Evolutionary conservation across 2,329 filamentous ascomycete species (phyloP), one percentile per base, ranked within the genome.

Genomic region (Aureobasidium subglaciale): DNA sequence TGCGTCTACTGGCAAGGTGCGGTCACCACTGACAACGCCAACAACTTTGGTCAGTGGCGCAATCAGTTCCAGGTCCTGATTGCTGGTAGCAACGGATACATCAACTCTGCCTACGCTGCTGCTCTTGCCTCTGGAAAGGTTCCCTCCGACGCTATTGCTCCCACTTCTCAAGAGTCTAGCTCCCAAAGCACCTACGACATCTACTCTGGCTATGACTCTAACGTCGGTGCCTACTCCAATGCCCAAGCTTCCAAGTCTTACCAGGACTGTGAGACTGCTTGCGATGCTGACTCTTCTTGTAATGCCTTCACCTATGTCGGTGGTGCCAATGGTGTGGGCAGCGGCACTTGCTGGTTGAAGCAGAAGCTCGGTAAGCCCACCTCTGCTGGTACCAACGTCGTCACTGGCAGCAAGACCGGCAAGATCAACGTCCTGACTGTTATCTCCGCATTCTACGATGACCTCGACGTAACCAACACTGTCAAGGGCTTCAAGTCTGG

Each of bases 1-100:
- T 68, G 67, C 48, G 63, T 63, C 3, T 60, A 64, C 48, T 68
- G 61, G 62, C 62, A 63, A 27, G 62, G 62, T 16, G 60, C 60
- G 9, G 62, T 69, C 25, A 58, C 38, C 27, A 16, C 56, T 15
- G 50, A 43, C 5, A 62, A 62, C 16, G 63, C 63, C n/a, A 58
- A 59, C 30, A 68, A 68, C 54, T 45, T 58, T 8, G 67, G 65
- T 7, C 62, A 67, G 37, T 63, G 56, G 34, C 48, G 60, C 7
- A 58, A 54, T 27, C 52, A 59, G 8, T 60, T 59, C 24, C 46
- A 60, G 25, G 56, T 59, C 4, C 49, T 58, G 25, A 49, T 59
- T 34, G 48, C 58, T 35, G 57, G 57, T n/a, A 45, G 37, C 16
- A 58, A 58, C 10, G 57, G 57, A 18, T 58, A 58, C 35, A 38